Conservation (phyloP, 179 eudicot species). For the Beta lomatogona region DNA sequence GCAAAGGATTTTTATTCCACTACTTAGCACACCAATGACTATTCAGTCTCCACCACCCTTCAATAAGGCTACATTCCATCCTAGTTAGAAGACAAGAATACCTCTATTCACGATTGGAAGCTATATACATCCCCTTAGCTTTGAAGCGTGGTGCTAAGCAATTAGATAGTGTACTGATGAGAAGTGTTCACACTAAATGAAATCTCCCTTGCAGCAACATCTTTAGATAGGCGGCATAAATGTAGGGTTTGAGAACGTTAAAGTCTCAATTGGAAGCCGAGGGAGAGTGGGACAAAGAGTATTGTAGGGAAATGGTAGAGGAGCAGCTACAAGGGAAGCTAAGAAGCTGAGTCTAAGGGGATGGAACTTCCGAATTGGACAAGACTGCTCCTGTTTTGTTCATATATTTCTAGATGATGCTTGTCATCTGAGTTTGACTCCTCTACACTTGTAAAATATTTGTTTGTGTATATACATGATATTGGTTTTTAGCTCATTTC, state of each 20-base stretch:
- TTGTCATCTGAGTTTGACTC: conserved; percentile 24
- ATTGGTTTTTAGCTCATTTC: no score
- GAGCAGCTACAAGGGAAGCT: conserved; percentile 37
- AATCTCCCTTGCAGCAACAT: conserved; percentile 66
- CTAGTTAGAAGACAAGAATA: conserved; percentile 5
- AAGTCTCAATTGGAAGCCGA: conserved; percentile 77
- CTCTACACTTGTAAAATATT: conserved; percentile 21
- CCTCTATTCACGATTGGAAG: no score
- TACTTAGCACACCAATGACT: conserved; percentile 46
- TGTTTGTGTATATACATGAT: conserved; percentile 24
- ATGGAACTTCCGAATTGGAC: conserved; percentile 63
- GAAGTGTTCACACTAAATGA: conserved; percentile 70
- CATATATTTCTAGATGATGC: conserved; percentile 22
- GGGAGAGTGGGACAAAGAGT: conserved; percentile 65
- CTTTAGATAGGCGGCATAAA: conserved; percentile 58
- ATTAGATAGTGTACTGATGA: conserved; percentile 48
- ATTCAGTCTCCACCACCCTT: conserved; percentile 28
- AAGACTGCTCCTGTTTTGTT: neutral
- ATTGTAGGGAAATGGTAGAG: conserved; percentile 48
- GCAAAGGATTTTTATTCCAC: conserved; percentile 47
- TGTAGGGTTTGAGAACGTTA: conserved; percentile 73
- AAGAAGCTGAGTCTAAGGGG: conserved; percentile 60
- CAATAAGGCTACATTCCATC: conserved; percentile 36
- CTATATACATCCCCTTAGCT: conserved; percentile 52
- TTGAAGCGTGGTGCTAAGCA: conserved; percentile 49